Conservation (phyloP, 2,329 filamentous ascomycete species). For the Macrophomina pseudophaseolina region DNA sequence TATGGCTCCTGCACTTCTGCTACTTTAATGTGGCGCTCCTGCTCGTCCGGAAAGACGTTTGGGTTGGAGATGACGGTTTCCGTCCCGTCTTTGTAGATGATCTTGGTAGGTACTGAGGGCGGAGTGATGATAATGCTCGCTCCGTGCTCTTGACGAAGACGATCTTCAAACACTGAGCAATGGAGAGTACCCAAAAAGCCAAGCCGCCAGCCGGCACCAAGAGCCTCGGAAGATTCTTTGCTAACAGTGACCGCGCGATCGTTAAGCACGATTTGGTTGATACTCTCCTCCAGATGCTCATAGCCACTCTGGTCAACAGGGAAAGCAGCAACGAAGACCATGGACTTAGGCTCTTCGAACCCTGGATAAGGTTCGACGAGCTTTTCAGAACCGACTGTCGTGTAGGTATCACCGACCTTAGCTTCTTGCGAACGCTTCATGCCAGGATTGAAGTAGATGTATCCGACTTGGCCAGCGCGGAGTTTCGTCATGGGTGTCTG, state of each 20-base stretch:
- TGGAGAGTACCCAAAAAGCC: slow-evolving; percentile 96
- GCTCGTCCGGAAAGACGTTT: slow-evolving; percentile 80
- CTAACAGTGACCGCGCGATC: slow-evolving; percentile 92
- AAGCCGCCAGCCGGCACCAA: slow-evolving; percentile 91
- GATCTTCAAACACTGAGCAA: slow-evolving; percentile 98
- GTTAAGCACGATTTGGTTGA: slow-evolving; percentile 90
- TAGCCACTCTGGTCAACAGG: slow-evolving; percentile 91
- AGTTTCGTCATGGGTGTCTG: slow-evolving; percentile 80
- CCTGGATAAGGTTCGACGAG: slow-evolving; percentile 81
- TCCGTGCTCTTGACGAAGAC: slow-evolving; percentile 90
- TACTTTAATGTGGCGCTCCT: slow-evolving; percentile 57
- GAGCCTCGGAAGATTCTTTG: slow-evolving; percentile 91
- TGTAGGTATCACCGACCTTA: slow-evolving; percentile 95
- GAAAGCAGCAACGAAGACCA: slow-evolving; percentile 98
- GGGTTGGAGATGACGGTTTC: slow-evolving; percentile 85
- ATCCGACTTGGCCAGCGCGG: slow-evolving; percentile 92
- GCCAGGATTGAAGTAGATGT: slow-evolving; percentile 95
- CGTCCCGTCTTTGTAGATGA: slow-evolving; percentile 77
- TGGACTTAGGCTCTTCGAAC: slow-evolving; percentile 96
- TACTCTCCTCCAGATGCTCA: slow-evolving; percentile 86
- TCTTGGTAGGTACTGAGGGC: slow-evolving; percentile 89
- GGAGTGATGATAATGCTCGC: slow-evolving; percentile 96
- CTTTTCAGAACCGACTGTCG: slow-evolving; percentile 76
- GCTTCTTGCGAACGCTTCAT: slow-evolving; percentile 98
- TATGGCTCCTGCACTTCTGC: slow-evolving; percentile 73